Percentiles rank a stretch among this genome's conserved stretches.
These are phyloP conservation scores for Physaria fendleri DNA, from an alignment of 345 rosid species.

Conservation along the genomic window DNA sequence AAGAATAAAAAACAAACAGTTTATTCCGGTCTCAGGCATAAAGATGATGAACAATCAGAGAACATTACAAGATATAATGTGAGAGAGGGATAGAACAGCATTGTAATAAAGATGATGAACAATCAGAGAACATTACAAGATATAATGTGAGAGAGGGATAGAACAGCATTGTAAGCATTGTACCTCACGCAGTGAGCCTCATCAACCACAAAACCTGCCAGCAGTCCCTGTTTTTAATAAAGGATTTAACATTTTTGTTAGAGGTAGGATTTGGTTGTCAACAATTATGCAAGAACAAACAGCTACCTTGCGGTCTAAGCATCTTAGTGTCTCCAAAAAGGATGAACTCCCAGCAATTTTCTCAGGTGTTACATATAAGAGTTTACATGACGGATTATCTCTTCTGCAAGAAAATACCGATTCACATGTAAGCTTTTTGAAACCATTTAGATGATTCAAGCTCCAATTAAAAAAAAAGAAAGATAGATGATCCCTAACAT, in stretches of 20 bases:
- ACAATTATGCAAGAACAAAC: not conserved
- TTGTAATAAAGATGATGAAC: not conserved
- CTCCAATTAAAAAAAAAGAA: not conserved
- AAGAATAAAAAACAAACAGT: slow-evolving; percentile 7
- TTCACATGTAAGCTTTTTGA: not conserved
- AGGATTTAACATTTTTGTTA: not conserved
- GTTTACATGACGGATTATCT: slow-evolving; percentile 80
- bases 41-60: not conserved
- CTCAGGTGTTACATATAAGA: slow-evolving; percentile 89
- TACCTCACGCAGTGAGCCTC: slow-evolving; percentile 97
- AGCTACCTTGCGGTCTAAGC: slow-evolving; percentile 60
- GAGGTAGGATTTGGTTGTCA: not conserved
- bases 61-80: not conserved
- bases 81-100: not conserved
- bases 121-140: not conserved
- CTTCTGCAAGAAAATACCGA: slow-evolving; percentile 33
- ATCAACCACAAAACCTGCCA: slow-evolving; percentile 82
- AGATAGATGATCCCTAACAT: not conserved
- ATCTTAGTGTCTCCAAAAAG: slow-evolving; percentile 53
- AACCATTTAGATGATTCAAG: not conserved
- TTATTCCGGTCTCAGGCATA: not conserved
- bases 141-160: not conserved
- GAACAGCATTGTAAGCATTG: not conserved
- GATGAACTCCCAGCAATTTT: slow-evolving; percentile 65
- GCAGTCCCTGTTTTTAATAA: slow-evolving; percentile 45